Evolutionary conservation across 2,329 filamentous ascomycete genomes (phyloP), one percentile per base, ranked within the genome.

Genomic region (Helminthosporium solani): DNA sequence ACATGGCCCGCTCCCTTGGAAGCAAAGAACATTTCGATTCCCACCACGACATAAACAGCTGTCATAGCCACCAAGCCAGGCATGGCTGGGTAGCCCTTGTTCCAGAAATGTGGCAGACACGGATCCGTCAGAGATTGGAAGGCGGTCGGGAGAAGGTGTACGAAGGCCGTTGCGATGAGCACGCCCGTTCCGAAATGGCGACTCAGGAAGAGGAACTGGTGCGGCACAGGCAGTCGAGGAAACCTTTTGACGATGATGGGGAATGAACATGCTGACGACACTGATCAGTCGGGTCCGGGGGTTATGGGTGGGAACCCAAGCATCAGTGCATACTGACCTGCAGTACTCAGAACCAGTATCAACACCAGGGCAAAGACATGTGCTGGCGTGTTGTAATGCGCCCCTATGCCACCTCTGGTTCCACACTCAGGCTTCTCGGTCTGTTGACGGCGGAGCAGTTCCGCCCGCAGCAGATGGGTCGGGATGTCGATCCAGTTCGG

Each of bases 11-110:
- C 82, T 4, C 83, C 83, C 63, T 79, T 78, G 42, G 85, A 87
- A 0, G 90, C 90, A 57, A 97, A 85, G 67, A 90, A 90, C 73
- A 94, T 95, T 70, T 97, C 92, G 42, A 96, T 80, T 2, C 83
- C 81, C 6, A 95, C 88, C 2, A 96, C 90, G 3, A 87, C 74
- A 48, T 74, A 72, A 16, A 73, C 70, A 0, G 70, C 60, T 3
- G 56, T 56, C 69, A 72, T 72, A 37, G 68, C 68, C 40, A 72
- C 63, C 7, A 72, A 47, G 8, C 69, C 69, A 5, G 69, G 66
- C 66, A 70, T 70, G 40, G 69, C 64, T 44, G 67, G 50, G 41
- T 72, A 72, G 42, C 65, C 61, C n/a, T 62, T 41, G 49, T 65
- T 72, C 69, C 69, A 72, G 38, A 72, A 70, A 30, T 50, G 53